A percentile compares a stretch with the other conserved stretches of the same genome.
Evolutionary conservation across 495 filamentous ascomycete genomes (phyloP).

Genomic region (Mycothermus thermophilus): DNA sequence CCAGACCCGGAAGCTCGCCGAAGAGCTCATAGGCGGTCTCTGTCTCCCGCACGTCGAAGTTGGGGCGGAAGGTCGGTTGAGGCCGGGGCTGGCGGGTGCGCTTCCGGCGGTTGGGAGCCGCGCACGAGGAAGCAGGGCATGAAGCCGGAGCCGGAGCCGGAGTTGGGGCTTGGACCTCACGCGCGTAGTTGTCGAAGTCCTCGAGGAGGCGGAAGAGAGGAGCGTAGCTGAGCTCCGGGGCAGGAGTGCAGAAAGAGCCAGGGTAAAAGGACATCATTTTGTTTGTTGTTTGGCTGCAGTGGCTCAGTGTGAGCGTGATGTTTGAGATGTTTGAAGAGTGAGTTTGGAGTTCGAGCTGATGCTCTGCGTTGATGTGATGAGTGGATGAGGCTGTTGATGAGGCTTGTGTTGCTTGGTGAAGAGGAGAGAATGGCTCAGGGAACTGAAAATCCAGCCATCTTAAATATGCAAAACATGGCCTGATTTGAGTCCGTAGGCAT

Average conservation of each 20-base stretch:
- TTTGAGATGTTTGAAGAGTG: not conserved
- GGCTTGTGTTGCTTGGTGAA: not conserved
- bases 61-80: conserved; percentile 18
- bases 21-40: conserved; percentile 61
- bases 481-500: not conserved
- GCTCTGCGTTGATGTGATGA: too few species aligned
- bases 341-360: too few species aligned
- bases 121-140: too few species aligned
- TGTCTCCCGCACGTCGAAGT: conserved; percentile 69
- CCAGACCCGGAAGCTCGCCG: conserved; percentile 75
- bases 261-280: conserved; percentile 57
- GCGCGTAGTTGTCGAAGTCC: conserved; percentile 49
- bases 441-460: not conserved
- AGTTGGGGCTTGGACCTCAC: conserved; percentile 15
- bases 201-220: conserved; percentile 67
- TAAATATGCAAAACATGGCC: conserved; percentile 1
- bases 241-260: conserved; percentile 39
- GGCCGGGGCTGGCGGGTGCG: conserved; percentile 9
- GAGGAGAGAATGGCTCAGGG: conserved; percentile 4
- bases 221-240: conserved; percentile 37
- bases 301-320: not conserved
- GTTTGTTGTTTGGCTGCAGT: conserved; percentile 3
- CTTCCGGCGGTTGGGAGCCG: not conserved
- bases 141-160: conserved; percentile 1
- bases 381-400: too few species aligned